Evolutionary conservation across 2,329 filamentous ascomycete species (phyloP).

Genomic region (Nemania sp.): DNA sequence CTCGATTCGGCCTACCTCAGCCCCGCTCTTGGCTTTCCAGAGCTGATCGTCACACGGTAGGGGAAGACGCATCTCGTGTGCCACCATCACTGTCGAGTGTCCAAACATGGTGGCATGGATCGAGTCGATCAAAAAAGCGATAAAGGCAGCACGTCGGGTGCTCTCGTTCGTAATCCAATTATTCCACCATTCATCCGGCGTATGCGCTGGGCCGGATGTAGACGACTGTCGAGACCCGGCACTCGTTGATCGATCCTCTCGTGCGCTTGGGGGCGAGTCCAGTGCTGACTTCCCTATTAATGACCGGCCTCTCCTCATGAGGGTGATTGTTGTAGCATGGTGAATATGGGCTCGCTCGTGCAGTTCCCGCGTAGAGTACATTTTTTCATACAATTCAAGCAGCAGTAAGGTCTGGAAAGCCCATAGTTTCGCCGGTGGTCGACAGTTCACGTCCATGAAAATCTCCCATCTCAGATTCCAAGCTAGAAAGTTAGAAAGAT

Average conservation of each 20-base stretch:
- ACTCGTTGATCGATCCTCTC: constrained; percentile 58
- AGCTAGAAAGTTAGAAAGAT: constrained; percentile 86
- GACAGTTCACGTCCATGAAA: constrained; percentile 87
- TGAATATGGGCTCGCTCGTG: constrained; percentile 97
- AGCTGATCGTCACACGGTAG: constrained; percentile 90
- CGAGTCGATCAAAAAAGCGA: constrained; percentile 92
- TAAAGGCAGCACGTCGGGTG: constrained; percentile 86
- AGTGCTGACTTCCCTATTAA: constrained; percentile 83
- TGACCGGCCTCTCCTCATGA: constrained; percentile 93
- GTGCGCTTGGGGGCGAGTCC: constrained; percentile 79
- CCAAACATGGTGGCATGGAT: constrained; percentile 98
- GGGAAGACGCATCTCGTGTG: constrained; percentile 89
- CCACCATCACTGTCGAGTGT: constrained; percentile 95
- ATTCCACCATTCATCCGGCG: constrained; percentile 90
- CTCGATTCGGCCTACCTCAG: constrained; percentile 84
- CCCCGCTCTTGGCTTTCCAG: constrained; percentile 87
- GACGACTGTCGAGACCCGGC: constrained; percentile 65
- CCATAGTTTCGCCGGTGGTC: constrained; percentile 93
- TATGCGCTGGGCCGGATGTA: constrained; percentile 65
- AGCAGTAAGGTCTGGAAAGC: constrained; percentile 90
- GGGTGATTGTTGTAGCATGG: constrained; percentile 90
- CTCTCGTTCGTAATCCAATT: constrained; percentile 95
- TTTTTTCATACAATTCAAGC: constrained; percentile 94
- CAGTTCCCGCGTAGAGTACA: constrained; percentile 89
- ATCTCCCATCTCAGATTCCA: constrained; percentile 96